A percentile compares a stretch with the other conserved stretches of the same genome.
phyloP scores from a whole-genome alignment of 352 stramenopile genomes.

The Phytopythium kandeliae region DNA sequence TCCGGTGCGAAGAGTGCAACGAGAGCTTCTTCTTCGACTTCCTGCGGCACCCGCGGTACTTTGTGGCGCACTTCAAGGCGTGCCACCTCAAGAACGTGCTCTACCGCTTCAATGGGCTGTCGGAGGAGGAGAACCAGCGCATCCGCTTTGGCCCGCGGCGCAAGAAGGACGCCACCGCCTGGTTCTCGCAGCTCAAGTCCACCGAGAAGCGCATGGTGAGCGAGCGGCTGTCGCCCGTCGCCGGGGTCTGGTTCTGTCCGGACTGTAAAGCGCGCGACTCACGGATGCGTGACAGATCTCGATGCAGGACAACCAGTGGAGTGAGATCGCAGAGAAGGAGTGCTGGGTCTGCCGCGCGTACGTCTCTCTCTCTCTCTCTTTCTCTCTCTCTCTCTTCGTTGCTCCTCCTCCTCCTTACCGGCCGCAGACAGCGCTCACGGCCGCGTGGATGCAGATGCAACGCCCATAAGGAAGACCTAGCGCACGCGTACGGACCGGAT shows the following conservation, averaged over 20 bases:
- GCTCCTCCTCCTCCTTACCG: background rate
- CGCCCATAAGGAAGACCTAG: constrained; percentile 31
- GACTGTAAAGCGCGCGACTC: background rate
- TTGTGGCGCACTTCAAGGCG: constrained; percentile 77
- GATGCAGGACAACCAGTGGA: constrained; percentile 85
- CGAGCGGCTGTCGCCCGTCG: no score
- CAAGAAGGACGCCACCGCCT: constrained; percentile 62
- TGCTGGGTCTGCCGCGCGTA: constrained; percentile 71
- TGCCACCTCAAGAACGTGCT: constrained; percentile 76
- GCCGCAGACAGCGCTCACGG: background rate
- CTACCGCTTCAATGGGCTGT: constrained; percentile 70
- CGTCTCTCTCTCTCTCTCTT: no score
- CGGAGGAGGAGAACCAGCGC: constrained; percentile 70
- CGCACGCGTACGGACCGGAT: constrained; percentile 56
- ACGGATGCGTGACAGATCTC: constrained; percentile 48
- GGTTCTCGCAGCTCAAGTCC: constrained; percentile 80
- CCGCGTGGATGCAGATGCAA: constrained; percentile 2
- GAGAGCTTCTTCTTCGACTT: constrained; percentile 84
- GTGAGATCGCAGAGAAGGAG: constrained; percentile 67
- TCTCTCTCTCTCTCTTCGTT: no score
- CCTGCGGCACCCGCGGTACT: constrained; percentile 65
- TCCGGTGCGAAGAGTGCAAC: constrained; percentile 76
- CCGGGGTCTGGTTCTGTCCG: no score
- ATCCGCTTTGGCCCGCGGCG: constrained; percentile 62
- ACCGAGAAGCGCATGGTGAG: constrained; percentile 69